Conservation (phyloP, 257 asterid species). For the Fraxinus cuspidata region DNA sequence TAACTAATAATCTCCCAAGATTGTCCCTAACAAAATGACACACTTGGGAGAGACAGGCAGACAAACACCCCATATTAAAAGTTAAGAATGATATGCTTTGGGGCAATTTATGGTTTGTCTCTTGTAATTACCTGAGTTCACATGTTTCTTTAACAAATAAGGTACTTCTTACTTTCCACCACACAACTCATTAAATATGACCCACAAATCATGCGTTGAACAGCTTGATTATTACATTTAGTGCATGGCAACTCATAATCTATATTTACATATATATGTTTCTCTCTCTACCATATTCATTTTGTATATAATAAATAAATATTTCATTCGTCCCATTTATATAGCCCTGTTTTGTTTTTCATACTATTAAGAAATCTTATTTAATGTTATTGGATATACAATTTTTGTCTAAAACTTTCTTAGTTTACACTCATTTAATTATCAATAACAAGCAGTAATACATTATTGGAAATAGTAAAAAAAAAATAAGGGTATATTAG, state of each 20-base stretch:
- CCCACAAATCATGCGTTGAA: slow-evolving; percentile 57
- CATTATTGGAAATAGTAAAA: too few relatives aligned
- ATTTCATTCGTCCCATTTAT: too few relatives aligned
- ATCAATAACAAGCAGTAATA: too few relatives aligned
- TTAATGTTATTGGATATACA: too few relatives aligned
- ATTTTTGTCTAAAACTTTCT: too few relatives aligned
- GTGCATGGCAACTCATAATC: slow-evolving; percentile 37
- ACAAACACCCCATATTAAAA: neutral
- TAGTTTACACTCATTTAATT: too few relatives aligned
- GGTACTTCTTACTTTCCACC: slow-evolving; percentile 37
- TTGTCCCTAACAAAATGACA: neutral
- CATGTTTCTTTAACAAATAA: slow-evolving; percentile 8
- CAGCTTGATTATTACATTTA: slow-evolving; percentile 48
- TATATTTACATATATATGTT: neutral
- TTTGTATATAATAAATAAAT: too few relatives aligned
- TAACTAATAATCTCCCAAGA: neutral
- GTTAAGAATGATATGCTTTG: neutral
- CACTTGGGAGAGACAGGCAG: neutral
- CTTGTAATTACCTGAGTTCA: neutral
- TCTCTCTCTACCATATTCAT: neutral
- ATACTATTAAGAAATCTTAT: too few relatives aligned
- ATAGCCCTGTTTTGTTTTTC: too few relatives aligned
- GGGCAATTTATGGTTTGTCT: slow-evolving; percentile 2
- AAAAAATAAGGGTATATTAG: too few relatives aligned
- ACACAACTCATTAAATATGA: slow-evolving; percentile 47